Percentiles rank a stretch among this genome's conserved stretches.
Conservation (phyloP, 495 filamentous ascomycete species). For the Evansstolkia leycettana region DNA sequence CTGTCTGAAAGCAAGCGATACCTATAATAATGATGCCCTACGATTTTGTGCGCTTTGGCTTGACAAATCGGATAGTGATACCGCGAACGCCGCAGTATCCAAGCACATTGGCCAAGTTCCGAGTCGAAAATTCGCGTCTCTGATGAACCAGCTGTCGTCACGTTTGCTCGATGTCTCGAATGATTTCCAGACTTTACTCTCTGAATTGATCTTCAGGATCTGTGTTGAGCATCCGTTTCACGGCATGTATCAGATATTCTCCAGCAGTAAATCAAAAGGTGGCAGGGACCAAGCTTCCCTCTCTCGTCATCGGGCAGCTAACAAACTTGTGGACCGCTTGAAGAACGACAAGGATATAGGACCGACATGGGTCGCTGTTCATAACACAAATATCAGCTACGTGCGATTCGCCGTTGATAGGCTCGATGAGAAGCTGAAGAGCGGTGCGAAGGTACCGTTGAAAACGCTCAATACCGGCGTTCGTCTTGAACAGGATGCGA, state of each 20-base stretch:
- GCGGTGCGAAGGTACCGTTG: slow-evolving; percentile 50
- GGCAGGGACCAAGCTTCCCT: slow-evolving; percentile 59
- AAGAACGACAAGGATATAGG: slow-evolving; percentile 32
- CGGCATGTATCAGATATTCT: slow-evolving; percentile 90
- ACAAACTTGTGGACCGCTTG: slow-evolving; percentile 48
- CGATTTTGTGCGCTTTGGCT: slow-evolving; percentile 96
- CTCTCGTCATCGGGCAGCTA: slow-evolving; percentile 61
- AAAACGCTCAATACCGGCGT: slow-evolving; percentile 44
- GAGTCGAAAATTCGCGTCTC: slow-evolving; percentile 77
- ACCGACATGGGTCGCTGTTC: slow-evolving; percentile 50
- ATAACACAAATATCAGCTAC: slow-evolving; percentile 62
- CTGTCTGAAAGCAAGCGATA: slow-evolving; percentile 68
- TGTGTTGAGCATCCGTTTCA: slow-evolving; percentile 91
- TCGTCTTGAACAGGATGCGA: slow-evolving; percentile 41
- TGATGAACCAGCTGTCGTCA: slow-evolving; percentile 95
- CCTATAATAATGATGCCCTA: slow-evolving; percentile 77
- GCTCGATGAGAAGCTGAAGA: slow-evolving; percentile 47
- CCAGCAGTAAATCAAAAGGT: slow-evolving; percentile 53
- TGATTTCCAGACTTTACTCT: slow-evolving; percentile 65
- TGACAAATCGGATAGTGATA: slow-evolving; percentile 57
- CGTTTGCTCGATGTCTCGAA: slow-evolving; percentile 58
- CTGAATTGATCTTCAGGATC: slow-evolving; percentile 60
- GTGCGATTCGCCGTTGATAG: slow-evolving; percentile 57
- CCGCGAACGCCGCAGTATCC: slow-evolving; percentile 65
- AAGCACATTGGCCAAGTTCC: slow-evolving; percentile 60